Conservation (phyloP, 1,284 basidiomycete genomes). For the Ceratobasidium sp. region DNA sequence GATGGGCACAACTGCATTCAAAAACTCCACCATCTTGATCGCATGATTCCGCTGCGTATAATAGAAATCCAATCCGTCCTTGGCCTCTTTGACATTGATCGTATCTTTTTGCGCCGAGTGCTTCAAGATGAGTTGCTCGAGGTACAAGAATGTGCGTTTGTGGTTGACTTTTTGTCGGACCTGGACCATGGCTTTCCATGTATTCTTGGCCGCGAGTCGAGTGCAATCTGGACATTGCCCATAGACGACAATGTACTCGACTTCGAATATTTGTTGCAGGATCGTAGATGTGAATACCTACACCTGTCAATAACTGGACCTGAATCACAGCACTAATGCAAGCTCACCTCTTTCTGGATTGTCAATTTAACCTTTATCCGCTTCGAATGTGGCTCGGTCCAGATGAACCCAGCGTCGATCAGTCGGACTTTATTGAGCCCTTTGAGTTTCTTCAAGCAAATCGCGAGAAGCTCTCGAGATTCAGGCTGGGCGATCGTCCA, state of each 20-base stretch:
- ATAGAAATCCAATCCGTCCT: constrained; percentile 97
- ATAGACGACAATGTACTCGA: constrained; percentile 94
- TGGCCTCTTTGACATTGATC: constrained; percentile 88
- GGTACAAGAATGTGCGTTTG: constrained; percentile 96
- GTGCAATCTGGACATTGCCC: constrained; percentile 96
- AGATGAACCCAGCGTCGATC: constrained; percentile 97
- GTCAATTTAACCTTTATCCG: constrained; percentile 92
- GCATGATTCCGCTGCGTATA: constrained; percentile 91
- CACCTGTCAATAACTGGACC: not conserved
- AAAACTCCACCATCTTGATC: constrained; percentile 97
- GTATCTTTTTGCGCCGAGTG: constrained; percentile 98
- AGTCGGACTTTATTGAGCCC: constrained; percentile 93
- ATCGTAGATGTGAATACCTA: constrained; percentile 94
- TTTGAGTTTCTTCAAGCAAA: constrained; percentile 93
- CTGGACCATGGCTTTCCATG: constrained; percentile 97
- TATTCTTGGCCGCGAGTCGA: constrained; percentile 95
- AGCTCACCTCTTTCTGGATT: constrained; percentile 93
- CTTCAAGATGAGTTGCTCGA: constrained; percentile 97
- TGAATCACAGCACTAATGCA: constrained; percentile 40
- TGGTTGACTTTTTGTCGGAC: constrained; percentile 97
- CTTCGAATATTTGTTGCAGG: constrained; percentile 96
- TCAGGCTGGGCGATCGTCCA: constrained; percentile 91
- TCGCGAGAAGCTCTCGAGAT: constrained; percentile 88
- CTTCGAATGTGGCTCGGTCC: constrained; percentile 99
- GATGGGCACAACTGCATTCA: constrained; percentile 86